Conservation (phyloP, 106 monocot genomes). For the Triglochin maritima region DNA sequence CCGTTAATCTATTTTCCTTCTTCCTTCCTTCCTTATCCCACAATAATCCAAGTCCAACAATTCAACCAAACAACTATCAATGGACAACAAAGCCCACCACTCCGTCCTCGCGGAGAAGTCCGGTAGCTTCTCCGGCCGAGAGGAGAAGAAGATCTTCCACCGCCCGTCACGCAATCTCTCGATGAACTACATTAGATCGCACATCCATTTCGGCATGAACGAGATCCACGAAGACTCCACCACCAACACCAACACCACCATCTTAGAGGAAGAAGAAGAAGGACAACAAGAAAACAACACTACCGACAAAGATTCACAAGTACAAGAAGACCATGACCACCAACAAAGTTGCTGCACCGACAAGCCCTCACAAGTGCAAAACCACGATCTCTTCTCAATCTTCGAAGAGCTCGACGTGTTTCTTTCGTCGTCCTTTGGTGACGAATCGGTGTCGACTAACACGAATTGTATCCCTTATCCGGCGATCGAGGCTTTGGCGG, state of each 20-base stretch:
- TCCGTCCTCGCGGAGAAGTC: constrained; percentile 10
- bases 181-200: constrained; percentile 19
- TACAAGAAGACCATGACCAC: neutral
- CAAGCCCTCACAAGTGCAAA: neutral
- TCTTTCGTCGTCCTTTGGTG: constrained; percentile 3
- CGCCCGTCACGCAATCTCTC: constrained; percentile 35
- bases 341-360: neutral
- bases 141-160: constrained; percentile 24
- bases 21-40: too few relatives aligned
- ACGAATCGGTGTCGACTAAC: neutral
- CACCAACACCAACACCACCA: constrained; percentile 6
- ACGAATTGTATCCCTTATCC: constrained; percentile 19
- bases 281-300: neutral
- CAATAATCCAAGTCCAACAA: too few relatives aligned
- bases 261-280: constrained; percentile 7
- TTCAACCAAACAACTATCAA: too few relatives aligned
- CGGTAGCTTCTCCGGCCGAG: constrained; percentile 44
- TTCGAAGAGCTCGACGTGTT: constrained; percentile 42
- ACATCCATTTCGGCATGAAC: constrained; percentile 3
- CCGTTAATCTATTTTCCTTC: too few relatives aligned
- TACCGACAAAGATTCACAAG: neutral
- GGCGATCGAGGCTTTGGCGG: constrained; percentile 19
- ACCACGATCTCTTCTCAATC: constrained; percentile 6
- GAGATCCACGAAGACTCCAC: constrained; percentile 16
- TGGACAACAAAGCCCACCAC: constrained; percentile 7